Conservation (phyloP, 306 rosid species). For the Mimosa bimucronata region DNA sequence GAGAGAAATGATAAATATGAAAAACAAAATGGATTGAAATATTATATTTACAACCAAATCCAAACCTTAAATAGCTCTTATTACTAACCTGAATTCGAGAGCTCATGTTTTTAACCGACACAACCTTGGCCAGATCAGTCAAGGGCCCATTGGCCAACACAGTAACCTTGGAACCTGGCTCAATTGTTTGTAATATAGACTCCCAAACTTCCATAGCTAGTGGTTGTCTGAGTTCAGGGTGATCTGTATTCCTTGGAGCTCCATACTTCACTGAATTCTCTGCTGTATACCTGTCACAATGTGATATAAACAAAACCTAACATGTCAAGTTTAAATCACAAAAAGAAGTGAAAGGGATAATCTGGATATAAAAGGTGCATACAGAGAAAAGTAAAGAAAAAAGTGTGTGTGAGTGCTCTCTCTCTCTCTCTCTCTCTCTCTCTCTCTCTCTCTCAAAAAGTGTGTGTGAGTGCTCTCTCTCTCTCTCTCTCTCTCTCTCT, state of each 20-base stretch:
- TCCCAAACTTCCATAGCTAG: conserved; percentile 82
- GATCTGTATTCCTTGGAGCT: conserved; percentile 77
- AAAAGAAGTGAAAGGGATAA: background rate
- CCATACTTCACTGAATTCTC: conserved; percentile 65
- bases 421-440: too few relatives aligned
- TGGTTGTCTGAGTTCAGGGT: conserved; percentile 83
- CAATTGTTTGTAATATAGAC: conserved; percentile 52
- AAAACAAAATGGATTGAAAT: too few relatives aligned
- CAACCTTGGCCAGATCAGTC: conserved; percentile 80
- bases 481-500: too few relatives aligned
- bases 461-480: too few relatives aligned
- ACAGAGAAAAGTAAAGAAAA: background rate
- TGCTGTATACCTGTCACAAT: conserved; percentile 69
- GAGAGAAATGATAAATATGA: too few relatives aligned
- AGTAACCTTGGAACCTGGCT: conserved; percentile 65
- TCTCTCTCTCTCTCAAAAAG: too few relatives aligned
- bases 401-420: background rate
- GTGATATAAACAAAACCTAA: background rate
- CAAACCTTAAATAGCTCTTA: background rate
- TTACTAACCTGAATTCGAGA: conserved; percentile 67
- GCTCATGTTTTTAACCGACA: conserved; percentile 47
- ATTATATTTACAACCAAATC: too few relatives aligned
- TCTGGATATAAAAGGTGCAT: background rate
- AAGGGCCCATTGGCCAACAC: conserved; percentile 90
- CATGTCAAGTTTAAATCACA: background rate